Conservation (phyloP, 345 rosid genomes). For the Acer saccharum region DNA sequence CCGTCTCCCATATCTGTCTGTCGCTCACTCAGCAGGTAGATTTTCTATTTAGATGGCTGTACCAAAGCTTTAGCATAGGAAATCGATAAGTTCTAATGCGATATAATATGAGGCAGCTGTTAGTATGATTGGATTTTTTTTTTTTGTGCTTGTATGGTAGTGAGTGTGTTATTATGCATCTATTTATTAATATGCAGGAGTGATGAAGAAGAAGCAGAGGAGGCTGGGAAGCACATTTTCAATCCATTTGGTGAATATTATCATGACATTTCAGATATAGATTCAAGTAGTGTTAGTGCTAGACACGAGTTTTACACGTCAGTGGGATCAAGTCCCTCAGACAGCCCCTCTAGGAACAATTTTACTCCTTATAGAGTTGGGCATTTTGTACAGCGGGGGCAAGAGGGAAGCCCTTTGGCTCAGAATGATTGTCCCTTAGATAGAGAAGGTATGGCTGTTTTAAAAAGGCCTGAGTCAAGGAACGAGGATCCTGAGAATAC, state of each 20-base stretch:
- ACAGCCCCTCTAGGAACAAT: constrained; percentile 87
- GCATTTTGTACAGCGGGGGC: constrained; percentile 69
- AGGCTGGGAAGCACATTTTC: constrained; percentile 54
- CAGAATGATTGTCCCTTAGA: constrained; percentile 48
- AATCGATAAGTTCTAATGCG: not conserved
- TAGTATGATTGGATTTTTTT: not conserved
- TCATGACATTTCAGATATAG: constrained; percentile 70
- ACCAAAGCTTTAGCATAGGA: not conserved
- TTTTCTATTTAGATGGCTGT: not conserved
- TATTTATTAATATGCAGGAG: constrained; percentile 50
- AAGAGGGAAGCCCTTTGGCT: constrained; percentile 61
- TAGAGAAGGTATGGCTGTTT: constrained; percentile 54
- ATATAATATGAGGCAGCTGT: not conserved
- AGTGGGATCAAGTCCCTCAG: constrained; percentile 78
- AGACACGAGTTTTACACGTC: constrained; percentile 72
- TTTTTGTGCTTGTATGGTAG: not conserved
- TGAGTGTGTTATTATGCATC: not conserved
- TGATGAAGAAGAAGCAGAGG: constrained; percentile 74
- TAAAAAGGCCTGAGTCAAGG: constrained; percentile 50
- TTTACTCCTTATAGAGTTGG: constrained; percentile 75
- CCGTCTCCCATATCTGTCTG: constrained; percentile 46
- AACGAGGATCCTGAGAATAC: constrained; percentile 50
- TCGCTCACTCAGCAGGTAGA: constrained; percentile 68
- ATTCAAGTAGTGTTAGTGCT: constrained; percentile 80
- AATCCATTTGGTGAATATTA: constrained; percentile 70